These are phyloP conservation scores for Cladorrhinum samala DNA, from an alignment of 495 filamentous ascomycete species.

Conservation along the genomic window DNA sequence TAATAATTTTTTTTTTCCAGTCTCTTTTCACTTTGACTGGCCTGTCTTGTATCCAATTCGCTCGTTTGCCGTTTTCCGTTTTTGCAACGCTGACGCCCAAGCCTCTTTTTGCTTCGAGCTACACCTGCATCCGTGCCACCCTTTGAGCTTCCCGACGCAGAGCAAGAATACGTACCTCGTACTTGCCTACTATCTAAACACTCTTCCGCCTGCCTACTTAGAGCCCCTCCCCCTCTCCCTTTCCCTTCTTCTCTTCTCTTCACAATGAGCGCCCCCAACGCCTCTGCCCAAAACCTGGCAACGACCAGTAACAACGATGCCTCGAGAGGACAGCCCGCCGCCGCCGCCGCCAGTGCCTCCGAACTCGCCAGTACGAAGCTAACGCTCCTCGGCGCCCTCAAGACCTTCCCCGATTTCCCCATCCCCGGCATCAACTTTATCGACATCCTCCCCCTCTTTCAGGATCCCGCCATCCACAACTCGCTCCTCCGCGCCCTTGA, in stretches of 20 bases:
- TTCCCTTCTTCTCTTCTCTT: conserved; percentile 26
- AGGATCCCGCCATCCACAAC: conserved; percentile 65
- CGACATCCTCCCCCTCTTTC: conserved; percentile 97
- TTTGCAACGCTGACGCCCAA: conserved; percentile 23
- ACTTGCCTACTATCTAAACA: neutral
- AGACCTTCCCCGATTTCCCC: conserved; percentile 89
- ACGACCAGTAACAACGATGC: conserved; percentile 36
- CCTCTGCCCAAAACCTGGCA: conserved; percentile 23
- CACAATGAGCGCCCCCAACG: conserved; percentile 54
- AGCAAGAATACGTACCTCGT: conserved; percentile 1
- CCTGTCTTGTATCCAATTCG: conserved; percentile 17
- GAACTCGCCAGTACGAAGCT: conserved; percentile 92
- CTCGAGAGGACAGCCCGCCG: conserved; percentile 52
- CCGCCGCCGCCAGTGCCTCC: conserved; percentile 67
- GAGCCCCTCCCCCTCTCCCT: conserved; percentile 12
- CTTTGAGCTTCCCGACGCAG: conserved; percentile 11
- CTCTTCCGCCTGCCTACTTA: too few relatives aligned
- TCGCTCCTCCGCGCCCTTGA: conserved; percentile 80
- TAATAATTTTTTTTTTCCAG: conserved; percentile 11
- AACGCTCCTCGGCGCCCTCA: conserved; percentile 49
- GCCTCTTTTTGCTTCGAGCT: conserved; percentile 11
- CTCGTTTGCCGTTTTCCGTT: conserved; percentile 14
- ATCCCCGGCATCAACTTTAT: conserved; percentile 92
- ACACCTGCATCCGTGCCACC: conserved; percentile 20
- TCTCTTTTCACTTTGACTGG: conserved; percentile 13